Evolutionary conservation across 108 stramenopile genomes (phyloP), one percentile per base, ranked within the genome.

Genomic region (Cyclotella distinguenda): DNA sequence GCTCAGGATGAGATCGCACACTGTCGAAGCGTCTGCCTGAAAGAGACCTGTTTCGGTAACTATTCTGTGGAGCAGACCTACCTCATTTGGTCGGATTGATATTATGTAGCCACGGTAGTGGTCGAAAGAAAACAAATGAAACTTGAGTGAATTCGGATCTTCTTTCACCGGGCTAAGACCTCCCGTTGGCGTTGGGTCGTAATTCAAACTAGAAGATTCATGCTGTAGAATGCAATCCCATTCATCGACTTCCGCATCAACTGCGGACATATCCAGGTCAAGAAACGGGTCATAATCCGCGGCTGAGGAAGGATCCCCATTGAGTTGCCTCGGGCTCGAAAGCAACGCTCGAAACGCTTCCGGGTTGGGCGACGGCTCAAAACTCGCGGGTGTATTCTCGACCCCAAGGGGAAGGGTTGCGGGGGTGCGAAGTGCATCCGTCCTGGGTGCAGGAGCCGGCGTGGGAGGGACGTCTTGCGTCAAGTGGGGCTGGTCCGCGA

Each of bases 1-100:
- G 13, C 55, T 50, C 11, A 96, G 78, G 45, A 96, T 89, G 30
- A 66, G 72, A 23, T 80, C 80, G 66, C 86, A 89, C 16, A 86
- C 88, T 21, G 54, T 57, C 62, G 87, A 80, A 38, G 81, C 58
- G 49, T 88, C 84, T 23, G 85, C 57, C 22, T 77, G 60, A 50
- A 55, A 81, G 19, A 96, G 65, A n/a, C 88, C 89, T 51, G 89
- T 95, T 57, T 79, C 83, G 9, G 68, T 81, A 18, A 95, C 82
- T 16, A 96, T 60, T 34, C 82, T 79, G 36, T 85, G 51, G 6
- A 96, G 67, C 36, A 86, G 86, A 42, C 61, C 58, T 12, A 91
- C 88, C 58, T 90, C 70, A 49, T 69, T 82, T 51, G 87, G 86
- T 46, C 82, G 83, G 12, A 96, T 81, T 13, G 88, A 87, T 18